Base-by-base conservation (phyloP, 179 eudicot genomes). In the Patellifolia procumbens region DNA sequence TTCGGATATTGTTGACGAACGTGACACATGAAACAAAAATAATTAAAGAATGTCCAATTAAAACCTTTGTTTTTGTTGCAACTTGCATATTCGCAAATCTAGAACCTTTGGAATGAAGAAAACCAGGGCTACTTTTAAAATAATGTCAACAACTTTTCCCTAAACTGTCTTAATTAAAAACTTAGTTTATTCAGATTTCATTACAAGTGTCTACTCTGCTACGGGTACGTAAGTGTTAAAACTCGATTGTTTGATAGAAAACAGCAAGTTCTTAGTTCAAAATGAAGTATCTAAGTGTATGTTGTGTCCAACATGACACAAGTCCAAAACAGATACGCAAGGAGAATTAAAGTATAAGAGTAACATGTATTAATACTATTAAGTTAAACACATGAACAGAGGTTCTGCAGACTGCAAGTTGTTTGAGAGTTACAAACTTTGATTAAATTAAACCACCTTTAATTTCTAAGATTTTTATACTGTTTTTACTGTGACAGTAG, bases 51-150 rank as follows among this genome's bases (percentile, higher is more conserved):
- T 56, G 56, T 62, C 70, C 28, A n/a, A 22, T 31, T 26, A 34
- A 4, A 31, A 20, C 26, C 15, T 67, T 42, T 19, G 11, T 29
- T 67, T 53, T 7, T 28, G 34, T 66, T 39, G 65, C 74, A 74
- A 79, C 11, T 75, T 70, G 73, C 74, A 49, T 62, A 39, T 49
- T 61, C 71, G 58, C 59, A 46, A 55, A 22, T 56, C 73, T 31
- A 42, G 24, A 29, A 48, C n/a, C 28, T 70, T 56, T 68, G 2
- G 22, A 10, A 52, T 19, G 1, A 75, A 59, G 5, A 16, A 24
- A 49, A 32, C 61, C 12, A 31, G 43, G 17, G 22, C 48, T 37
- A 64, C 11, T 26, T 59, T 12, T 17, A 3, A 15, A 2, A 66
- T 20, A 39, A 39, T 66, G 60, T 35, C 26, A 39, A n/a, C 51